Base-by-base conservation (phyloP, 2,329 filamentous ascomycete species). In the Fusarium dlaminii region DNA sequence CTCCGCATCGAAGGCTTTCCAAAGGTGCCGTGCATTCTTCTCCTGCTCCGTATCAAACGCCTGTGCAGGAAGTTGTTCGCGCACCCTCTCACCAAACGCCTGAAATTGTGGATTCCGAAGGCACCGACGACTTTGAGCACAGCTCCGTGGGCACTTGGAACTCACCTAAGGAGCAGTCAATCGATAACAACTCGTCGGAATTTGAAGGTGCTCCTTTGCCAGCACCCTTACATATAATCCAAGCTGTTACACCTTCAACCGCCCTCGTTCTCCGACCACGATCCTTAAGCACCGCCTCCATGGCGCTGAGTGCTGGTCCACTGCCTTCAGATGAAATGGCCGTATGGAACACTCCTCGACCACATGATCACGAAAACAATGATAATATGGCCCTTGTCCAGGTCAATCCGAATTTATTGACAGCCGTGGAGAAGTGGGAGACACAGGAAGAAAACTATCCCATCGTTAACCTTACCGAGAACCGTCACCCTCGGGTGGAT, bases 211-310 rank as follows among this genome's bases (percentile, higher is more conserved):
- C 60, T 20, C 76, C 73, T 8, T 61, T 68, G 15, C 76, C 76
- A 29, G 68, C 63, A n/a, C 75, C 75, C 0, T 60, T 78, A 3
- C 73, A 78, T 37, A 32, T 78, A 6, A 78, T 77, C 12, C 63
- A 78, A 20, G 68, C 75, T 8, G 42, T 63, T 5, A 29, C 63
- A 20, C 14, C 45, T 7, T 51, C 45, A 12, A 37, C 56, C 3
- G 32, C 34, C 14, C 54, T 36, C 14, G 32, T 40, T 9, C 32
- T 34, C 14, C 55, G 24, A 2, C 40, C 42, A 40, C 22, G 15
- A 11, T 40, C 63, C 20, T 49, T 39, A 14, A 60, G 70, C 56
- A 64, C 58, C 27, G 37, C 59, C 1, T 51, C 72, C 13, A 56
- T 76, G 48, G 66, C 48, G 10, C 30, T 75, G 13, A 77, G 76